Conservation (phyloP, 2,329 filamentous ascomycete species). For the Cladorrhinum sp. region DNA sequence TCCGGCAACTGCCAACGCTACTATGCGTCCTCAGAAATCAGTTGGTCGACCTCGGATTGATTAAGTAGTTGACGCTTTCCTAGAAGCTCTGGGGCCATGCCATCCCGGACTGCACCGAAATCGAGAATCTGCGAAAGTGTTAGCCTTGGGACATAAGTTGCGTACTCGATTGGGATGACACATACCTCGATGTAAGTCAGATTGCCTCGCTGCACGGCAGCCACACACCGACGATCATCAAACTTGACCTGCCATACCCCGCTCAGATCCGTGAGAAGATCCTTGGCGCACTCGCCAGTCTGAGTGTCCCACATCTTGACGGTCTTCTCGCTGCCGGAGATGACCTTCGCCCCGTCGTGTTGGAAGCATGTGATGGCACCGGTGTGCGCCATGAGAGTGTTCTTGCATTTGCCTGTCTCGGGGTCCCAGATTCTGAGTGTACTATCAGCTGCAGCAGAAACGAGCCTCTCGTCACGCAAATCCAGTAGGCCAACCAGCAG, state of each 20-base stretch:
- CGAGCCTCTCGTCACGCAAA: slow-evolving; percentile 81
- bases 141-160: slow-evolving; percentile 26
- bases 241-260: slow-evolving; percentile 99
- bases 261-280: slow-evolving; percentile 86
- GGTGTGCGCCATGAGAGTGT: slow-evolving; percentile 86
- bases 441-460: slow-evolving; percentile 92
- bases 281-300: slow-evolving; percentile 87
- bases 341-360: slow-evolving; percentile 94
- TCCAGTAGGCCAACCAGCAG: slow-evolving; percentile 91
- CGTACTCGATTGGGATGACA: not conserved
- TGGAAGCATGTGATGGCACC: slow-evolving; percentile 99
- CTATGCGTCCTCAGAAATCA: slow-evolving; percentile 43
- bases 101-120: slow-evolving; percentile 91
- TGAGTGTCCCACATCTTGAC: slow-evolving; percentile 98
- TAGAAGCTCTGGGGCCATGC: slow-evolving; percentile 70
- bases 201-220: slow-evolving; percentile 88
- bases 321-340: slow-evolving; percentile 91
- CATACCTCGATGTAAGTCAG: slow-evolving; percentile 94
- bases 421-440: slow-evolving; percentile 97
- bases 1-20: not conserved
- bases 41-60: slow-evolving; percentile 49
- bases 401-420: slow-evolving; percentile 85
- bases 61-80: slow-evolving; percentile 74
- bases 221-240: slow-evolving; percentile 90
- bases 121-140: slow-evolving; percentile 74